Evolutionary conservation across 176 grass and related monocot species (phyloP).

Genomic region (Chrysopogon serrulatus): DNA sequence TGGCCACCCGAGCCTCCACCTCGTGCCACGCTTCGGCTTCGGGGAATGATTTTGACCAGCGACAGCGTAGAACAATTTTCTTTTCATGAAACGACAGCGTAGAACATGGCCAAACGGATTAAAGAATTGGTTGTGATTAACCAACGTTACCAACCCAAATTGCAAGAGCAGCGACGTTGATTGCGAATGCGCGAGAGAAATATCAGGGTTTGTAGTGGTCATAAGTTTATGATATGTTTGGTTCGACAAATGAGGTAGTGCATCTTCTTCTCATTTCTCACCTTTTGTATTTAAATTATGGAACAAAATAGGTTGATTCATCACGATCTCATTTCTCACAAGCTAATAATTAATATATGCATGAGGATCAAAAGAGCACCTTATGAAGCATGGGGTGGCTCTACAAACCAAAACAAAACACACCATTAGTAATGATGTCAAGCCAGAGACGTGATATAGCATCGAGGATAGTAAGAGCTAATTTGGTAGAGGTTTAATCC

Average conservation of each 20-base stretch:
- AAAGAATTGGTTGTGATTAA: background rate
- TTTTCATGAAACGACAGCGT: background rate
- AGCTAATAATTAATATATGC: too few species aligned
- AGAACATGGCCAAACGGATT: background rate
- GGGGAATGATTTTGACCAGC: background rate
- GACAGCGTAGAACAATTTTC: background rate
- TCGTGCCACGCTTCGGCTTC: constrained; percentile 6
- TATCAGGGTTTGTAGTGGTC: background rate
- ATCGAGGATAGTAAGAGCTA: background rate
- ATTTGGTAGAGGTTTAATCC: background rate
- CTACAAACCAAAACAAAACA: too few species aligned
- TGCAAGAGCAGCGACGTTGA: background rate
- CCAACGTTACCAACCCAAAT: background rate
- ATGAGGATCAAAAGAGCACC: too few species aligned
- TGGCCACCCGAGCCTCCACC: background rate
- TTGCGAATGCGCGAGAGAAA: background rate
- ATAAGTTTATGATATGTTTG: too few species aligned
- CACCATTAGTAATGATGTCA: too few species aligned
- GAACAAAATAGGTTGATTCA: too few species aligned
- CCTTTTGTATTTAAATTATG: too few species aligned
- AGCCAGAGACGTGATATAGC: background rate
- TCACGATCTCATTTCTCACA: too few species aligned
- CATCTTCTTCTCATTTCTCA: too few species aligned
- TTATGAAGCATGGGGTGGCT: too few species aligned
- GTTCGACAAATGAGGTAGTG: too few species aligned